Percentiles rank a stretch among this genome's conserved stretches.
Evolutionary conservation across 1,139 yeast genomes (phyloP).

Genomic region (Suhomyces kunorum): DNA sequence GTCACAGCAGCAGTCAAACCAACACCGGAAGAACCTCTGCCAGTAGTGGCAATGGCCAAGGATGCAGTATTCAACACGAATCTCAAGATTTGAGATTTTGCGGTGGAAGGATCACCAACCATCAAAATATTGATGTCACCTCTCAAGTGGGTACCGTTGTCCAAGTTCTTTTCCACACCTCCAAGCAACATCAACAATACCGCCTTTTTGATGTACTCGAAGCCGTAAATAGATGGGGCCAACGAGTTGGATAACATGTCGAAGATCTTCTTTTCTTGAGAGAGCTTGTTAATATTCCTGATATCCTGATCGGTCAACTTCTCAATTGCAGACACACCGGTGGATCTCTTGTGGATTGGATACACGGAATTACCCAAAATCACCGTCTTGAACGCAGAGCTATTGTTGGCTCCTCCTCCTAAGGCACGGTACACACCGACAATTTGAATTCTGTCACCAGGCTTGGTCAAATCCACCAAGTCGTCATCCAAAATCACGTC

Average conservation of each 20-base stretch:
- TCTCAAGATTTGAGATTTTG: conserved; percentile 92
- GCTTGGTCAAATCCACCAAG: conserved; percentile 86
- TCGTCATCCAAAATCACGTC: conserved; percentile 94
- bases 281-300: conserved; percentile 77
- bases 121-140: conserved; percentile 94
- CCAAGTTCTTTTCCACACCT: conserved; percentile 92
- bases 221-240: conserved; percentile 96
- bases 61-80: conserved; percentile 94
- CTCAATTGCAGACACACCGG: conserved; percentile 80
- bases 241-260: conserved; percentile 80
- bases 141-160: conserved; percentile 94
- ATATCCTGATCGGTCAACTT: conserved; percentile 80
- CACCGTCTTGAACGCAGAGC: conserved; percentile 75
- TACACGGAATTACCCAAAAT: conserved; percentile 87
- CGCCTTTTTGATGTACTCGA: conserved; percentile 87
- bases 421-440: conserved; percentile 93
- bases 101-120: conserved; percentile 99
- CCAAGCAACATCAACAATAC: conserved; percentile 88
- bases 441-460: conserved; percentile 93
- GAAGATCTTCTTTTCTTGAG: conserved; percentile 67
- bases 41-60: conserved; percentile 96
- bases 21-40: conserved; percentile 98
- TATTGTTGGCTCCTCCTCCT: conserved; percentile 73
- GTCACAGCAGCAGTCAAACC: conserved; percentile 99
- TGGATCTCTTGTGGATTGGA: conserved; percentile 82